phyloP scores from a whole-genome alignment of 1,284 basidiomycete genomes.

The Lentinula novae-zelandiae region DNA sequence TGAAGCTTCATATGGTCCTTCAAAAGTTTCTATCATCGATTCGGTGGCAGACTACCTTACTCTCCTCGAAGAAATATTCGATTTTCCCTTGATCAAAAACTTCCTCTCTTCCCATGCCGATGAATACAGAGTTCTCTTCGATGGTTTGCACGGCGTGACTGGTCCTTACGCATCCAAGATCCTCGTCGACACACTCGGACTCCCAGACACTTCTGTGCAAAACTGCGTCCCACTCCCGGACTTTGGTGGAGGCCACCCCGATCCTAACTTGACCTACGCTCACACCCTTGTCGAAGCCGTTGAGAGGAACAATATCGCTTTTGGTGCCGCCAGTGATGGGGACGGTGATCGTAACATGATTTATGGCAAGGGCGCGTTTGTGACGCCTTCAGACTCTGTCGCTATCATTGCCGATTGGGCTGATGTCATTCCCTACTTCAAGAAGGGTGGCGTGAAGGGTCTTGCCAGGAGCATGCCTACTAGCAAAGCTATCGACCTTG shows the following conservation, averaged over 20 bases:
- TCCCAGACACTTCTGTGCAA: constrained; percentile 81
- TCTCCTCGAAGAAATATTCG: constrained; percentile 88
- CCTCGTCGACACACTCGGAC: constrained; percentile 81
- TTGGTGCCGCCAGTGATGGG: constrained; percentile 96
- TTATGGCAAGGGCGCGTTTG: constrained; percentile 96
- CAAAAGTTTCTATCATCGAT: constrained; percentile 91
- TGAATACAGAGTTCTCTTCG: constrained; percentile 89
- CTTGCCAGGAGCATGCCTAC: constrained; percentile 97
- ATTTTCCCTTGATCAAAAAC: constrained; percentile 88
- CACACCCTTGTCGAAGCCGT: constrained; percentile 92
- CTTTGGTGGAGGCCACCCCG: constrained; percentile 97
- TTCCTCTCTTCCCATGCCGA: constrained; percentile 74
- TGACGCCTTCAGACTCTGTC: constrained; percentile 95
- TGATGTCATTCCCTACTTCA: constrained; percentile 95
- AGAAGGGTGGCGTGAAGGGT: constrained; percentile 87
- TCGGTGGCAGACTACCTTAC: constrained; percentile 88
- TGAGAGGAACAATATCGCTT: constrained; percentile 82
- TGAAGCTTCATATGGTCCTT: constrained; percentile 75
- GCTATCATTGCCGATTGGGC: constrained; percentile 99
- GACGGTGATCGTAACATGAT: constrained; percentile 99
- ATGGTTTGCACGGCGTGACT: constrained; percentile 95
- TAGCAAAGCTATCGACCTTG: constrained; percentile 93
- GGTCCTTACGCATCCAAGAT: constrained; percentile 94
- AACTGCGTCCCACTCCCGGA: constrained; percentile 91
- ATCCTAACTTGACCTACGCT: constrained; percentile 98